These are phyloP conservation scores for Clarireedia paspali DNA, from an alignment of 2,329 filamentous ascomycete genomes.

Conservation along the genomic window DNA sequence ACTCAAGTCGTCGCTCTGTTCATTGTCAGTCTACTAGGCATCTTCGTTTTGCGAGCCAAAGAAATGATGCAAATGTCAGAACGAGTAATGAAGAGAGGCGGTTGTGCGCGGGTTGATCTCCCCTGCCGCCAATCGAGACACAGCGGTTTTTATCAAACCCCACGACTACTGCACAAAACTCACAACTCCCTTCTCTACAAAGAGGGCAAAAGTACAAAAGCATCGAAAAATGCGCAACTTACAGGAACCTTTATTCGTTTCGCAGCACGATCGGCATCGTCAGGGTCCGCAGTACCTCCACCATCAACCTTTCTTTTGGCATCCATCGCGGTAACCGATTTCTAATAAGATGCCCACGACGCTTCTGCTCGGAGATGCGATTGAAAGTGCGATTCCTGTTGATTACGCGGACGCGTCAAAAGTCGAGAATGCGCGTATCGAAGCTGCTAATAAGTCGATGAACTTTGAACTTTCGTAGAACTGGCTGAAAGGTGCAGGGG, in stretches of 20 bases:
- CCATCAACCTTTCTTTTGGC: constrained; percentile 47
- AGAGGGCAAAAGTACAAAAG: neutral
- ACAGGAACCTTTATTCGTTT: constrained; percentile 53
- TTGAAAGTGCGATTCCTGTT: constrained; percentile 8
- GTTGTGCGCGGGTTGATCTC: constrained; percentile 16
- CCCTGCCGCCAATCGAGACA: constrained; percentile 19
- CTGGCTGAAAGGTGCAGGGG: constrained; percentile 9
- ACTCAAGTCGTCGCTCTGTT: constrained; percentile 19
- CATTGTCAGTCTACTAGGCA: constrained; percentile 25
- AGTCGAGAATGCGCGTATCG: constrained; percentile 7
- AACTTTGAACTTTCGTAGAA: constrained; percentile 3
- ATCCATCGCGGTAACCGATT: constrained; percentile 23
- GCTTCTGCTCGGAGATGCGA: neutral
- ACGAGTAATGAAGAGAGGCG: neutral
- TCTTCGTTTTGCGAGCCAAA: constrained; percentile 3
- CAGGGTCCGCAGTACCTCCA: constrained; percentile 34
- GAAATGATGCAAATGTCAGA: neutral
- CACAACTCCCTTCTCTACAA: constrained; percentile 8
- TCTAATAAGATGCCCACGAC: neutral
- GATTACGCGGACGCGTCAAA: constrained; percentile 6
- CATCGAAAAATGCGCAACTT: constrained; percentile 31
- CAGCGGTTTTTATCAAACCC: constrained; percentile 9
- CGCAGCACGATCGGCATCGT: constrained; percentile 45
- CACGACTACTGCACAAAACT: constrained; percentile 8
- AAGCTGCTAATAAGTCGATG: constrained; percentile 4